Percentiles rank a stretch among this genome's conserved stretches.
Conservation (phyloP, 2,329 filamentous ascomycete species). For the Colletotrichum musicola region DNA sequence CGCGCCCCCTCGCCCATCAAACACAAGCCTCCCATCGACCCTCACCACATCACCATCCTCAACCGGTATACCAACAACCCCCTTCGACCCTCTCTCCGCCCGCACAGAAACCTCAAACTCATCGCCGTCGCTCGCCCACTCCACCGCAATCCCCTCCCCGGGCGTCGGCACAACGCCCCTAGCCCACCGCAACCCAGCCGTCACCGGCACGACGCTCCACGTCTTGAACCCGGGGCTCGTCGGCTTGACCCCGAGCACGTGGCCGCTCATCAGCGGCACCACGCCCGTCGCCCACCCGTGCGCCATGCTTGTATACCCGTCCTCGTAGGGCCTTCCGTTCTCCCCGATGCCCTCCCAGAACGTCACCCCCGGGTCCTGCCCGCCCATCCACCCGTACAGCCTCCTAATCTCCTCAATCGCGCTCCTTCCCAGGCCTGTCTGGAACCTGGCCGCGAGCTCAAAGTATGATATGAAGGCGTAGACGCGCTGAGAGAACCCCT, state of each 20-base stretch:
- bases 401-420: slow-evolving; percentile 60
- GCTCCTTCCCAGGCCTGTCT: slow-evolving; percentile 45
- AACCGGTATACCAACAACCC: slow-evolving; percentile 45
- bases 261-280: slow-evolving; percentile 59
- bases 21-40: slow-evolving; percentile 41
- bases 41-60: slow-evolving; percentile 34
- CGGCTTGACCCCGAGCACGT: slow-evolving; percentile 61
- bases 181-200: slow-evolving; percentile 56
- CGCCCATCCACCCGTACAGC: slow-evolving; percentile 64
- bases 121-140: slow-evolving; percentile 48
- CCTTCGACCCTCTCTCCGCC: slow-evolving; percentile 47
- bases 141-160: slow-evolving; percentile 48
- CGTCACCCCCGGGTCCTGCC: slow-evolving; percentile 59
- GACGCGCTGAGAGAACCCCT: slow-evolving; percentile 57
- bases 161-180: slow-evolving; percentile 58
- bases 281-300: slow-evolving; percentile 67
- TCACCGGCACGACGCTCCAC: slow-evolving; percentile 55
- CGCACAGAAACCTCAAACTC: slow-evolving; percentile 47
- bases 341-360: slow-evolving; percentile 65
- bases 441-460: slow-evolving; percentile 63
- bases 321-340: slow-evolving; percentile 58
- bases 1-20: background rate
- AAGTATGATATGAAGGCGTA: slow-evolving; percentile 67
- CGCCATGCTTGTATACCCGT: slow-evolving; percentile 60
- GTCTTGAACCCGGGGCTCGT: slow-evolving; percentile 56